Conservation (phyloP, 2,329 filamentous ascomycete genomes). For the Venturia aucupariae region DNA sequence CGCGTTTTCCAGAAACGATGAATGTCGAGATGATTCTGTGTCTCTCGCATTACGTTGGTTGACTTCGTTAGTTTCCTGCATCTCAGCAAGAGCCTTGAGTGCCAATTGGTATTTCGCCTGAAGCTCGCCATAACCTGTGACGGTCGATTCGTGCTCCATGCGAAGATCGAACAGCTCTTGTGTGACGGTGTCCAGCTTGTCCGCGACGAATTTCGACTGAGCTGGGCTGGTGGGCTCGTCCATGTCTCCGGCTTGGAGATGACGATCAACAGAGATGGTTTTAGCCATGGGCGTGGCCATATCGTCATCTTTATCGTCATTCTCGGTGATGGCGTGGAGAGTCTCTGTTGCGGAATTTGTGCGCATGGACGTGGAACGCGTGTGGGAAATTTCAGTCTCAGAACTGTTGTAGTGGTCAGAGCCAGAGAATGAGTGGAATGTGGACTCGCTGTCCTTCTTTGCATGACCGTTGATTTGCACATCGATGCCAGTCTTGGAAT, state of each 20-base stretch:
- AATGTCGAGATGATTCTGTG: slow-evolving; percentile 50
- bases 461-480: slow-evolving; percentile 27
- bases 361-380: background rate
- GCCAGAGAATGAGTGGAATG: slow-evolving; percentile 10
- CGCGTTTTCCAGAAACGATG: slow-evolving; percentile 76
- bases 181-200: slow-evolving; percentile 84
- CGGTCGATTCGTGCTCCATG: slow-evolving; percentile 77
- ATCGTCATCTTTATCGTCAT: slow-evolving; percentile 10
- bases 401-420: slow-evolving; percentile 2
- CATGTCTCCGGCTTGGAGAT: slow-evolving; percentile 16
- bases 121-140: slow-evolving; percentile 72
- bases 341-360: slow-evolving; percentile 6
- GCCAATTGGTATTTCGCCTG: slow-evolving; percentile 87
- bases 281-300: slow-evolving; percentile 15
- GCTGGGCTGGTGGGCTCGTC: slow-evolving; percentile 58
- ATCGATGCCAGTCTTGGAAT: slow-evolving; percentile 24
- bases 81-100: slow-evolving; percentile 67
- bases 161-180: slow-evolving; percentile 87
- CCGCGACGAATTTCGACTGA: slow-evolving; percentile 76
- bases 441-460: slow-evolving; percentile 23
- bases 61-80: slow-evolving; percentile 80
- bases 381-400: background rate
- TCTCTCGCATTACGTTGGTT: slow-evolving; percentile 36
- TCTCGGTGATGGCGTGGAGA: slow-evolving; percentile 11
- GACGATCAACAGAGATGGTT: background rate